Conservation (phyloP, 2,329 filamentous ascomycete species). For the Cordyceps cateniannulata region DNA sequence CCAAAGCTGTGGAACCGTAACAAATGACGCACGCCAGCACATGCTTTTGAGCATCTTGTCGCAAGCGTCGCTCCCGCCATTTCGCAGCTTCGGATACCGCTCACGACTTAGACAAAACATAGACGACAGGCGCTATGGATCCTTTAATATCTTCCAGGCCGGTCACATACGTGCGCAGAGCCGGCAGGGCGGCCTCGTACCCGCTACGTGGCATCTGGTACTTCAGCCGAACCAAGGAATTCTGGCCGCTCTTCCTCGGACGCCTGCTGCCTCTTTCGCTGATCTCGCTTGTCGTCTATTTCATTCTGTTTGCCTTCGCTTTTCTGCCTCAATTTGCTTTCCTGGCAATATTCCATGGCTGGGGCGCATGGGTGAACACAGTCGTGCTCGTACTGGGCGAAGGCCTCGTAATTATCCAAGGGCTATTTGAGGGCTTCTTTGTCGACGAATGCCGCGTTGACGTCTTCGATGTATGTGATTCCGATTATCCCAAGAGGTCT, state of each 20-base stretch:
- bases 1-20: neutral
- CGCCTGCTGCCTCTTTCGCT: conserved; percentile 75
- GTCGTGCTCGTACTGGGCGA: conserved; percentile 83
- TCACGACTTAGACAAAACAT: neutral
- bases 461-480: conserved; percentile 66
- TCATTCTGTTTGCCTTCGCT: conserved; percentile 79
- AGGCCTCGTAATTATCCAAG: conserved; percentile 62
- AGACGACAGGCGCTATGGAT: neutral
- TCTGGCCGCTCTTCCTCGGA: conserved; percentile 73
- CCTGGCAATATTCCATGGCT: conserved; percentile 80
- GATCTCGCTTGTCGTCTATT: conserved; percentile 75
- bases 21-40: conserved; percentile 2
- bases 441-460: conserved; percentile 74
- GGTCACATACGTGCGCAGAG: conserved; percentile 36
- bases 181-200: conserved; percentile 43
- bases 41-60: neutral
- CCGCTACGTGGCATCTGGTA: conserved; percentile 72
- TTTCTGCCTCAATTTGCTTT: conserved; percentile 88
- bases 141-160: conserved; percentile 22
- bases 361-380: conserved; percentile 83
- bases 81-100: neutral
- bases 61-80: neutral
- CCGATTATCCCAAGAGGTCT: conserved; percentile 10
- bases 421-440: conserved; percentile 72
- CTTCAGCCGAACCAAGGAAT: conserved; percentile 68